These are phyloP conservation scores for Jamesozyma spencerorum DNA, from an alignment of 805 yeast species.

Conservation along the genomic window DNA sequence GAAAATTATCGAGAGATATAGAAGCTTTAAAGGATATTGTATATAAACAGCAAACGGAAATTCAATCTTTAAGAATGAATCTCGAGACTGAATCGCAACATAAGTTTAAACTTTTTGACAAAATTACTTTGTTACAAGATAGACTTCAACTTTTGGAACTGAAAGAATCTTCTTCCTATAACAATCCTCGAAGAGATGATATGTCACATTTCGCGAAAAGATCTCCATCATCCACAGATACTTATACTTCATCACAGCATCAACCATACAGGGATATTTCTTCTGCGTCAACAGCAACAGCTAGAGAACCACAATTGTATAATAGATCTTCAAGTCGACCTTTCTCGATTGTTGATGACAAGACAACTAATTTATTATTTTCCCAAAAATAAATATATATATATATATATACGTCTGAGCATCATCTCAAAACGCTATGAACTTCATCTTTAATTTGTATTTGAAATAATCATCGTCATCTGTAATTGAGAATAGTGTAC, in stretches of 20 bases:
- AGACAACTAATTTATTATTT: constrained; percentile 5
- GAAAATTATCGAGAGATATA: constrained; percentile 11
- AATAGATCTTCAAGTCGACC: background rate
- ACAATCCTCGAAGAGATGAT: no score
- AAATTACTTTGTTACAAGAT: constrained; percentile 11
- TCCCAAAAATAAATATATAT: background rate
- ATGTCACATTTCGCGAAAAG: no score
- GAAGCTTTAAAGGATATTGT: constrained; percentile 13
- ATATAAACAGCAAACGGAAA: constrained; percentile 16
- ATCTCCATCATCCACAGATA: no score
- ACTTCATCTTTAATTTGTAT: constrained; percentile 12
- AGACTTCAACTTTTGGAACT: constrained; percentile 5
- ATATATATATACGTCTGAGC: background rate
- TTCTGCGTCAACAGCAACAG: no score
- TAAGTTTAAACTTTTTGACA: constrained; percentile 11
- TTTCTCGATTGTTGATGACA: constrained; percentile 5
- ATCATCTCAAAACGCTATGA: constrained; percentile 1
- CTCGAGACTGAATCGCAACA: constrained; percentile 11
- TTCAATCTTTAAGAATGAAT: constrained; percentile 13
- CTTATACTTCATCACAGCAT: no score
- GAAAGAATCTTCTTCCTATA: constrained; percentile 5
- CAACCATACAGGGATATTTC: no score
- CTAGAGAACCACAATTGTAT: no score
- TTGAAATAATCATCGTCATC: constrained; percentile 32
- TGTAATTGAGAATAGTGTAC: constrained; percentile 33